Evolutionary conservation across 73 alveolate species (phyloP).

Genomic region (Paramecium biaurelia): DNA sequence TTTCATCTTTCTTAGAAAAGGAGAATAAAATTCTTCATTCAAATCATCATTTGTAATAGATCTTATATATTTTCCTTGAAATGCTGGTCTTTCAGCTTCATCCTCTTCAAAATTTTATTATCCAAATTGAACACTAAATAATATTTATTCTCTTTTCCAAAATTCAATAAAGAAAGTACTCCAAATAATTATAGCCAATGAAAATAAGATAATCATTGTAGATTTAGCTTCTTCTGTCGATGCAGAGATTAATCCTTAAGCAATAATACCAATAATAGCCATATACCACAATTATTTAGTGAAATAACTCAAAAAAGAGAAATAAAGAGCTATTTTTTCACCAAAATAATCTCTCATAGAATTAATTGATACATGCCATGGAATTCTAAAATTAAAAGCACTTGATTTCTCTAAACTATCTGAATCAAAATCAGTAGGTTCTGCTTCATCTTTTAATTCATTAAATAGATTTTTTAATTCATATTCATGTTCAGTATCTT

Average conservation of each 20-base stretch:
- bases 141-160: slow-evolving; percentile 56
- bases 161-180: slow-evolving; percentile 52
- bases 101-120: slow-evolving; percentile 54
- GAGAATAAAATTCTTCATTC: slow-evolving; percentile 52
- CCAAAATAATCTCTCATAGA: slow-evolving; percentile 62
- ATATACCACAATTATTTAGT: slow-evolving; percentile 24
- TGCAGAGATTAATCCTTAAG: neutral
- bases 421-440: slow-evolving; percentile 44
- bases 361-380: slow-evolving; percentile 44
- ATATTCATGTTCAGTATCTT: slow-evolving; percentile 32
- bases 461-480: slow-evolving; percentile 37
- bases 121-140: slow-evolving; percentile 55
- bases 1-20: slow-evolving; percentile 54
- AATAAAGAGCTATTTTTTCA: slow-evolving; percentile 59
- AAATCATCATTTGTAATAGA: slow-evolving; percentile 54
- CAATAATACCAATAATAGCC: slow-evolving; percentile 43
- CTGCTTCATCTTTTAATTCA: slow-evolving; percentile 40
- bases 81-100: slow-evolving; percentile 67
- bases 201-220: neutral
- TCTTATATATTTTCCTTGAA: slow-evolving; percentile 46
- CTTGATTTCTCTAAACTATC: slow-evolving; percentile 31
- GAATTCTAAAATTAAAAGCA: slow-evolving; percentile 19
- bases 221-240: slow-evolving; percentile 4
- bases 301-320: slow-evolving; percentile 29
- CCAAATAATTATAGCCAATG: slow-evolving; percentile 43